Base-by-base conservation (phyloP, 106 monocot species). In the Apostasia shenzhenica region DNA sequence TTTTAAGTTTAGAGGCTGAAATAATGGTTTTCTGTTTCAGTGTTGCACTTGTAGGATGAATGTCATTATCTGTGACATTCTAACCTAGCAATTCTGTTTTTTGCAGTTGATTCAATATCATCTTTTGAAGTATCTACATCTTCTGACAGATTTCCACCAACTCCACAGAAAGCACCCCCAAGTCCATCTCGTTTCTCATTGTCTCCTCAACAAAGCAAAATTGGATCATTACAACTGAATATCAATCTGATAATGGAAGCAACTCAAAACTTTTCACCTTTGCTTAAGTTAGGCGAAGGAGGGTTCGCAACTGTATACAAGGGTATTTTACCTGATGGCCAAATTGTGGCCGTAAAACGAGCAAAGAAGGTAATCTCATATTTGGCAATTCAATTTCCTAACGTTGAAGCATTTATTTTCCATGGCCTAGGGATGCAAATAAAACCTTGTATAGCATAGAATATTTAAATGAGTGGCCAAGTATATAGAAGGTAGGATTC, bases 121-220 rank as follows among this genome's bases (percentile, higher is more conserved):
- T 62, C 73, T 50, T 73, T 75, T 72, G 81, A 79, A 12, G 50
- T 69, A 53, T 84, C 75, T 62, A 67, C 77, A 61, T 12, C 47
- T 57, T 65, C 71, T 43, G 74, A 74, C 63, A 77, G 76, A 59
- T 10, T 63, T 4, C 76, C 83, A 46, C 64, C 51, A 63, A 83
- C 73, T 73, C 84, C 83, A 60, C 73, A 73, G 12, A 76, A 87
- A 70, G 75, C 68, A 59, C 83, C 85, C 46, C 76, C 80, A 14
- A 95, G 94, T 71, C 84, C 92, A 57, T 81, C 84, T 69, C 81
- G 95, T 54, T 92, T 97, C 85, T 75, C 84, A 14, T 49, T 82
- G 66, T 89, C 91, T 49, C 79, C 81, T 43, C 81, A 76, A 57
- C 65, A 71, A 45, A 81, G 54, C 57, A 77, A 48, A 78, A 75